Evolutionary conservation across 169 alveolate species (phyloP).

Genomic region (Fabrea salina): DNA sequence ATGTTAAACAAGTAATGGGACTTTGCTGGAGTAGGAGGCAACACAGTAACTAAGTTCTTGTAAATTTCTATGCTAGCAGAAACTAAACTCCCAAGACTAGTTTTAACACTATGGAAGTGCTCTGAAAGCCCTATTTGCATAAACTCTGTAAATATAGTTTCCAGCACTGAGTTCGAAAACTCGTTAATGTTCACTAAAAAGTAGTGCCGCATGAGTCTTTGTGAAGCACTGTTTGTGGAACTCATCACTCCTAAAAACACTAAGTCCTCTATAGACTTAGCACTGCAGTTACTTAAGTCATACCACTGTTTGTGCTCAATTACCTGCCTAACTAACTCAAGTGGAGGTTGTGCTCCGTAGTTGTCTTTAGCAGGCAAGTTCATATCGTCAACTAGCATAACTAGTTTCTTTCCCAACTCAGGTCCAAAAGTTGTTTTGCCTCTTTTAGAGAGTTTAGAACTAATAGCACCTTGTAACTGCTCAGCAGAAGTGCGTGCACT

Average conservation of each 20-base stretch:
- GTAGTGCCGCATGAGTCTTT: slow-evolving; percentile 70
- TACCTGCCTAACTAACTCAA: slow-evolving; percentile 75
- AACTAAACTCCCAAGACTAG: neutral
- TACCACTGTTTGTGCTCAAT: slow-evolving; percentile 75
- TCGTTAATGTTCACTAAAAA: slow-evolving; percentile 61
- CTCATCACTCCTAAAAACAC: slow-evolving; percentile 71
- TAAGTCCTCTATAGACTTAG: slow-evolving; percentile 65
- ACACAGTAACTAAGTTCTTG: neutral
- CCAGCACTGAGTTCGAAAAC: slow-evolving; percentile 57
- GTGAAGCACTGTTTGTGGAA: slow-evolving; percentile 66
- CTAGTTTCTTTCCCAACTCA: slow-evolving; percentile 60
- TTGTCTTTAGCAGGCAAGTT: slow-evolving; percentile 88
- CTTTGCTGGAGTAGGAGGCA: slow-evolving; percentile 35
- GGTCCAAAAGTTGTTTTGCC: slow-evolving; percentile 86
- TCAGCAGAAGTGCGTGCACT: slow-evolving; percentile 86
- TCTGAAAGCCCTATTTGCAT: slow-evolving; percentile 58
- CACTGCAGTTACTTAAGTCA: slow-evolving; percentile 68
- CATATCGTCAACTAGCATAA: slow-evolving; percentile 87
- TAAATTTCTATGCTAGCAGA: slow-evolving; percentile 2
- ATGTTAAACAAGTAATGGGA: slow-evolving; percentile 65
- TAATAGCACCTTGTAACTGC: slow-evolving; percentile 83
- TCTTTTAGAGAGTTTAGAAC: slow-evolving; percentile 85
- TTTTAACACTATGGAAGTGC: slow-evolving; percentile 41
- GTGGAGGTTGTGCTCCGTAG: slow-evolving; percentile 88
- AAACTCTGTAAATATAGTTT: slow-evolving; percentile 60